These are phyloP conservation scores for Laguncularia racemosa DNA, from an alignment of 345 rosid genomes.

Conservation along the genomic window DNA sequence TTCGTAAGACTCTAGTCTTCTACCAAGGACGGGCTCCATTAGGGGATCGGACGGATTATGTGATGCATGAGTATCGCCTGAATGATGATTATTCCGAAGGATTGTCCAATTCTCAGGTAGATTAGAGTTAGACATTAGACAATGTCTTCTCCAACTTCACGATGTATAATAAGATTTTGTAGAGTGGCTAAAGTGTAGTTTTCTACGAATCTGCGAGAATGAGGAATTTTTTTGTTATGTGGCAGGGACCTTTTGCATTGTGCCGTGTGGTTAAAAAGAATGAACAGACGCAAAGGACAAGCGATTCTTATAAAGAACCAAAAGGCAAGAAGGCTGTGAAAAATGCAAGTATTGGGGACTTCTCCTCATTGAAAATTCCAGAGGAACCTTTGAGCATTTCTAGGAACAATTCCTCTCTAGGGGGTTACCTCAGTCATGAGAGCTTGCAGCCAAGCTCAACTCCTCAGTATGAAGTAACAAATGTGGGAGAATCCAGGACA, in stretches of 20 bases:
- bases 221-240: neutral
- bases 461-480: slow-evolving; percentile 35
- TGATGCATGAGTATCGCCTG: slow-evolving; percentile 84
- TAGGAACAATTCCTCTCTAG: slow-evolving; percentile 27
- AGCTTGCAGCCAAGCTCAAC: slow-evolving; percentile 36
- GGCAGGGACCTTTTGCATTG: slow-evolving; percentile 67
- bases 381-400: slow-evolving; percentile 32
- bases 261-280: slow-evolving; percentile 68
- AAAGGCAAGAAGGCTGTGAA: slow-evolving; percentile 23
- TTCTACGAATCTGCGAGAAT: neutral
- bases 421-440: neutral
- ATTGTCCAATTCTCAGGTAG: slow-evolving; percentile 40
- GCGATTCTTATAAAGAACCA: slow-evolving; percentile 20
- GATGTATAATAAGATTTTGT: neutral
- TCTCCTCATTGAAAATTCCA: slow-evolving; percentile 22
- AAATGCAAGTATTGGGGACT: slow-evolving; percentile 30
- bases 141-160: neutral
- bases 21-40: slow-evolving; percentile 69
- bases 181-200: neutral
- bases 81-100: slow-evolving; percentile 41
- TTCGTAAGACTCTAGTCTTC: slow-evolving; percentile 77
- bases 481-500: slow-evolving; percentile 19
- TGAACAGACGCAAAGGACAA: slow-evolving; percentile 36
- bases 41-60: slow-evolving; percentile 70
- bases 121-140: neutral